Base-by-base conservation (phyloP, 2,329 filamentous ascomycete species). In the Pochonia chlamydosporia region DNA sequence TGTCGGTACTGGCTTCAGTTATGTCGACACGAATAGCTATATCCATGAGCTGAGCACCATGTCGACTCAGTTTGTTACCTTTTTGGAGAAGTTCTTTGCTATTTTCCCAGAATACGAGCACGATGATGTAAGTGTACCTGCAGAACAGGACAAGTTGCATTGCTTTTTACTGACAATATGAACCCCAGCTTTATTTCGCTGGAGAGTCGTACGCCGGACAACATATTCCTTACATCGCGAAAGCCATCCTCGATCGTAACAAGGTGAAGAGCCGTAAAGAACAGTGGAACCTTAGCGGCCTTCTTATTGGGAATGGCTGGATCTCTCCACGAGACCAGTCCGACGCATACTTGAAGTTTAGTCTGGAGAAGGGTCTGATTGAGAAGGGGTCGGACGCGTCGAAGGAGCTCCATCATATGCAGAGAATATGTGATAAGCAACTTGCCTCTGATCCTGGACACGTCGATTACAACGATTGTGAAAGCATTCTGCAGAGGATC, bases 281-380 rank as follows among this genome's bases (percentile, higher is more conserved):
- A 1, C 20, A 50, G 16, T 99, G 92, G 93, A 85, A 85, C 43
- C 70, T 99, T 24, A 78, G 84, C 55, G 93, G 92, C 8, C 72
- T 99, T 18, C 65, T 99, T 30, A 97, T 99, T 51, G 95, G 95
- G 46, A 99, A 99, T 63, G 93, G 92, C 33, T 99, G 95, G 93
- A 92, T 99, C 45, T 87, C 91, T 2, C 91, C 92, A 1, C 72
- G 73, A 7, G 88, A 96, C 42, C 93, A 99, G 64, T 99, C 97
- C 65, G 83, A 85, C 25, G 76, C 92, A 0, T 96, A 96, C 62
- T 72, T 96, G 9, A 78, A 84, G 25, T 97, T 82, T 59, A 85
- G 87, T 37, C 89, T 93, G 63, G 78, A 91, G 50, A 82, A 83
- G 59, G 84, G 82, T 9, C 65, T 99, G 18, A 67, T 97, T 33